Conservation (phyloP, 2,329 filamentous ascomycete species). For the Acrocalymma vagum region DNA sequence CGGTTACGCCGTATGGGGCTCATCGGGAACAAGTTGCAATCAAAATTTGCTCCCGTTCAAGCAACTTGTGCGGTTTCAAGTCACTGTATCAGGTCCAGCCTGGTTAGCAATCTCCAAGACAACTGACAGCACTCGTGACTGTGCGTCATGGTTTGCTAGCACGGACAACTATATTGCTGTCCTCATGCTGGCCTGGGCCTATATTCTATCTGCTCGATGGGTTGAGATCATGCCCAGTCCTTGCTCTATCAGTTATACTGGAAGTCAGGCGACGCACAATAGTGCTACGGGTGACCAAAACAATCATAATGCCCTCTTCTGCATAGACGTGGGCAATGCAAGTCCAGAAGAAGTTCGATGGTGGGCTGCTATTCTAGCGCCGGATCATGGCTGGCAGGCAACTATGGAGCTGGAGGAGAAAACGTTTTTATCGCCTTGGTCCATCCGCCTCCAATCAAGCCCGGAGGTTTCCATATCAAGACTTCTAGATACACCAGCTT, state of each 20-base stretch:
- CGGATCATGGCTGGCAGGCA: constrained; percentile 15
- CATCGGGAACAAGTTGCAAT: too few relatives aligned
- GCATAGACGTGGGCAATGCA: constrained; percentile 2
- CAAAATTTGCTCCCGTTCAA: too few relatives aligned
- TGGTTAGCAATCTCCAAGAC: too few relatives aligned
- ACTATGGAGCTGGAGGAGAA: constrained; percentile 1
- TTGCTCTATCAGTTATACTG: constrained; percentile 5
- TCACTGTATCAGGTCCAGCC: too few relatives aligned
- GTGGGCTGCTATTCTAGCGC: constrained; percentile 21
- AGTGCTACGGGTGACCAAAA: constrained; percentile 1
- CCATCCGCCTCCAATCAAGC: constrained; percentile 2
- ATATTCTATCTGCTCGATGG: constrained; percentile 9
- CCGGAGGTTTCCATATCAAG: not conserved
- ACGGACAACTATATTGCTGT: constrained; percentile 2
- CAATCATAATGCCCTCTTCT: constrained; percentile 1
- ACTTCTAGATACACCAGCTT: constrained; percentile 2
- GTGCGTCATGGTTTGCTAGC: too few relatives aligned
- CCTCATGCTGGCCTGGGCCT: constrained; percentile 4
- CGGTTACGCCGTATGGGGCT: too few relatives aligned
- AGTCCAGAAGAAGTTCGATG: constrained; percentile 12
- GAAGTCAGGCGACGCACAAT: not conserved
- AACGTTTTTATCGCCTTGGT: constrained; percentile 6
- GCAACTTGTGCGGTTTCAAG: too few relatives aligned
- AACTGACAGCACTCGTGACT: too few relatives aligned
- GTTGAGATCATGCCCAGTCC: constrained; percentile 2